Percentiles rank a stretch among this genome's conserved stretches.
These are phyloP conservation scores for Trichosanthes cucumerina DNA, from an alignment of 306 rosid genomes.

Conservation along the genomic window DNA sequence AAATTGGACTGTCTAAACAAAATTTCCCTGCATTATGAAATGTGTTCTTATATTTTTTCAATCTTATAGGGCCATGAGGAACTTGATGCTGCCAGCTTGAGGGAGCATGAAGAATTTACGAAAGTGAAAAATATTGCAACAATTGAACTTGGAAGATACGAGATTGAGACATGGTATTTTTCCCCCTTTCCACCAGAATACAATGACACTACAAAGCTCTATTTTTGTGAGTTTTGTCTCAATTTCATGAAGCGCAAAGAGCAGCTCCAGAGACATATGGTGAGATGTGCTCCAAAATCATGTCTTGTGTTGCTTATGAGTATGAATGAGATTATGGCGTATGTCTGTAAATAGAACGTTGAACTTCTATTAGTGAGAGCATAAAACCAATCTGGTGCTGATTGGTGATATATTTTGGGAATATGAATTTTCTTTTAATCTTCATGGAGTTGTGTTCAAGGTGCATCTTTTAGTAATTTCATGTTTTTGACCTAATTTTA, in stretches of 20 bases:
- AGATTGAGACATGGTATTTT: slow-evolving; percentile 99
- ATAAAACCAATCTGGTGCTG: not conserved
- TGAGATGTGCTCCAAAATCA: slow-evolving; percentile 40
- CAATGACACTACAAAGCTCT: slow-evolving; percentile 81
- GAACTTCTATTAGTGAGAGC: not conserved
- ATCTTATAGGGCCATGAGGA: slow-evolving; percentile 83
- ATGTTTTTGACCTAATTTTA: not conserved
- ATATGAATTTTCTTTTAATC: not conserved
- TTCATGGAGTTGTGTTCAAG: not conserved
- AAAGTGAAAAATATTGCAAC: slow-evolving; percentile 99
- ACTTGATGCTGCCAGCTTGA: slow-evolving; percentile 98
- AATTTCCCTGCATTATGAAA: not conserved
- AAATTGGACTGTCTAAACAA: not conserved
- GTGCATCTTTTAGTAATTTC: not conserved
- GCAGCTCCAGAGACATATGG: slow-evolving; percentile 99
- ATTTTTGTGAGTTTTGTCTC: slow-evolving; percentile 97
- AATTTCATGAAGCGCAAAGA: slow-evolving; percentile 99
- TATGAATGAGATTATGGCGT: not conserved
- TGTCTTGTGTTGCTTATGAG: slow-evolving; percentile 3
- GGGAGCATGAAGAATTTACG: slow-evolving; percentile 97
- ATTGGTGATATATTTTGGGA: not conserved
- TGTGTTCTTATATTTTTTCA: not conserved
- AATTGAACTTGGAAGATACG: slow-evolving; percentile 97
- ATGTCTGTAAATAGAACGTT: not conserved
- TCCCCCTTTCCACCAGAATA: slow-evolving; percentile 97